phyloP scores from a whole-genome alignment of 768 basidiomycete species.

The Sporobolomyces phaffii region DNA sequence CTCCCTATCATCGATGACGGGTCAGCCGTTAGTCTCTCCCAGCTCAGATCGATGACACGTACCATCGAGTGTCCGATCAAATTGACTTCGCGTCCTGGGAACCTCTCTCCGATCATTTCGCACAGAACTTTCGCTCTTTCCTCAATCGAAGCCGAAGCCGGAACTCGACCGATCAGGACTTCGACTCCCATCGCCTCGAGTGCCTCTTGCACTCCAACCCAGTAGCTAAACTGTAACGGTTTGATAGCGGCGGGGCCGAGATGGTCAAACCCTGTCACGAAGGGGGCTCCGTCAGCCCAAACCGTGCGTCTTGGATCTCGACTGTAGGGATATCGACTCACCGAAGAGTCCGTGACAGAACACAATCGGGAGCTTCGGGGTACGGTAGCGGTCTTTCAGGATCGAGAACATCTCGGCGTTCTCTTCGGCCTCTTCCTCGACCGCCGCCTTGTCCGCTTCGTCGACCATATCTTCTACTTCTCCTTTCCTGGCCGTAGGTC shows the following conservation, averaged over 20 bases:
- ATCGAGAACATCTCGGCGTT: slow-evolving; percentile 31
- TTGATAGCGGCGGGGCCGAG: slow-evolving; percentile 67
- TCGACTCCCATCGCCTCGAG: slow-evolving; percentile 80
- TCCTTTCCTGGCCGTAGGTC: slow-evolving; percentile 1
- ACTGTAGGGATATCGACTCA: neutral
- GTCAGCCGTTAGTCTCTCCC: no score
- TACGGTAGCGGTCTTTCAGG: slow-evolving; percentile 50
- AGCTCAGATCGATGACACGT: neutral
- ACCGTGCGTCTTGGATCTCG: no score
- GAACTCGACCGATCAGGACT: slow-evolving; percentile 87
- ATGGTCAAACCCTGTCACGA: slow-evolving; percentile 64
- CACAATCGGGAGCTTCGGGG: slow-evolving; percentile 76
- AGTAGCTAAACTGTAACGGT: slow-evolving; percentile 81
- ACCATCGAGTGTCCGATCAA: slow-evolving; percentile 84
- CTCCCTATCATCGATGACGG: no score
- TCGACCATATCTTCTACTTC: slow-evolving; percentile 24
- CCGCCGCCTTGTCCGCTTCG: slow-evolving; percentile 5
- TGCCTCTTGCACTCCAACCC: slow-evolving; percentile 93
- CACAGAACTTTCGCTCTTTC: slow-evolving; percentile 89
- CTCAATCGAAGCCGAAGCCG: slow-evolving; percentile 54
- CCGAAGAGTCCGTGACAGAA: slow-evolving; percentile 88
- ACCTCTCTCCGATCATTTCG: slow-evolving; percentile 67
- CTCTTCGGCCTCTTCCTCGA: slow-evolving; percentile 15
- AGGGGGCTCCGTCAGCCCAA: neutral
- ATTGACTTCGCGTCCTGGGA: slow-evolving; percentile 77